These are phyloP conservation scores for Bertia moriformis DNA, from an alignment of 2,329 filamentous ascomycete species.

Conservation along the genomic window DNA sequence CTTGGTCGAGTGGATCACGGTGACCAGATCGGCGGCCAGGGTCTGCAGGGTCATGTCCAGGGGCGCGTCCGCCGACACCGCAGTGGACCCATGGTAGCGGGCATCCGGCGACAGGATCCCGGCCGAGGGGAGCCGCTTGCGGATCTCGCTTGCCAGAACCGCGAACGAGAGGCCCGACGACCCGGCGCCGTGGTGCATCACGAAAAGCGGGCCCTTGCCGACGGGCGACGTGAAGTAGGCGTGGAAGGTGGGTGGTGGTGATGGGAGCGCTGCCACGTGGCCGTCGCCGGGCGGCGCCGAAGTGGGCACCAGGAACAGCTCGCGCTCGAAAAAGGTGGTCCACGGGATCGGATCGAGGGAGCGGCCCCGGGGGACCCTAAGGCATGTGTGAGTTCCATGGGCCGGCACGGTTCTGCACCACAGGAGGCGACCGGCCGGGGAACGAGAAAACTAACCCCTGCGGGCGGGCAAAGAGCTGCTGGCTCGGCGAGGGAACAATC, in stretches of 20 bases:
- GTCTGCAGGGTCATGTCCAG: constrained; percentile 60
- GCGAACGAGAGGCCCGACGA: constrained; percentile 89
- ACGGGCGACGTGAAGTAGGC: constrained; percentile 75
- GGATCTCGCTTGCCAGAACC: constrained; percentile 62
- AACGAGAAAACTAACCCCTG: constrained; percentile 43
- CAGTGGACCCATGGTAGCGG: constrained; percentile 68
- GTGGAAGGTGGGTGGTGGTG: constrained; percentile 55
- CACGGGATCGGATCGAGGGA: constrained; percentile 59
- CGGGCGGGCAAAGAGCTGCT: constrained; percentile 59
- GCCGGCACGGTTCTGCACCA: constrained; percentile 9
- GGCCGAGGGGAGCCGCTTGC: constrained; percentile 61
- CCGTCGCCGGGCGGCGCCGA: too few species aligned
- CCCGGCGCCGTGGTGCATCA: constrained; percentile 88
- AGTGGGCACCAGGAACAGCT: constrained; percentile 51
- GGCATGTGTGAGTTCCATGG: too few species aligned
- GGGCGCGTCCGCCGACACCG: constrained; percentile 16
- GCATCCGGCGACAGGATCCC: constrained; percentile 78
- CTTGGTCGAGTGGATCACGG: constrained; percentile 54
- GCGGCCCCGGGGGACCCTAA: constrained; percentile 32
- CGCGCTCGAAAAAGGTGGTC: constrained; percentile 82
- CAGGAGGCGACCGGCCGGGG: constrained; percentile 2
- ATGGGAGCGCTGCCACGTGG: constrained; percentile 15
- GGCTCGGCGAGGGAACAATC: constrained; percentile 64
- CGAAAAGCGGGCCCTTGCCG: constrained; percentile 65
- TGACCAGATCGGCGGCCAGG: constrained; percentile 58